phyloP scores from a whole-genome alignment of 768 basidiomycete species.

The Boletus speciosus region DNA sequence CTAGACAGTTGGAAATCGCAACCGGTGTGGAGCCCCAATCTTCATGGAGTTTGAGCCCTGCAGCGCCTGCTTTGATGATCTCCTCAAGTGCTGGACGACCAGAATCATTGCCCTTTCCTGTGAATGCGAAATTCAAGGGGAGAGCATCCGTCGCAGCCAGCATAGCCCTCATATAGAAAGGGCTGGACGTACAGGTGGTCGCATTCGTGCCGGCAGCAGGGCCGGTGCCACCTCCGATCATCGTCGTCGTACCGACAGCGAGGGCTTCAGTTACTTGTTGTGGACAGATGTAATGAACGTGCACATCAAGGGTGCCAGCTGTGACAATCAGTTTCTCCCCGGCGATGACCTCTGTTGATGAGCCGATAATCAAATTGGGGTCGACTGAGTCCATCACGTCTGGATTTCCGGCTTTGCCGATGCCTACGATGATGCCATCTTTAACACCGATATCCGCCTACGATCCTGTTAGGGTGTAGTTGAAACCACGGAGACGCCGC shows the following conservation, averaged over 20 bases:
- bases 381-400: conserved; percentile 85
- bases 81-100: conserved; percentile 73
- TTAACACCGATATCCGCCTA: conserved; percentile 96
- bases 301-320: conserved; percentile 88
- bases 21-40: conserved; percentile 95
- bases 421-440: conserved; percentile 72
- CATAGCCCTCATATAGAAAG: conserved; percentile 89
- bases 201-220: conserved; percentile 87
- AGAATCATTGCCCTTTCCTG: conserved; percentile 95
- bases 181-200: conserved; percentile 88
- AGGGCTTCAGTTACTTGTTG: conserved; percentile 87
- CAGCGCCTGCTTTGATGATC: conserved; percentile 77
- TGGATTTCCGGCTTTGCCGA: conserved; percentile 98
- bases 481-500: not conserved
- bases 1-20: conserved; percentile 70
- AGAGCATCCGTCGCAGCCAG: conserved; percentile 86
- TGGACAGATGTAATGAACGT: conserved; percentile 94
- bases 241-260: conserved; percentile 81
- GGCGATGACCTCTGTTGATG: conserved; percentile 92
- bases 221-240: conserved; percentile 96
- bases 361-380: conserved; percentile 73
- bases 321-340: conserved; percentile 94
- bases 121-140: conserved; percentile 91
- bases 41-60: conserved; percentile 92
- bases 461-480: not conserved